Conservation (phyloP, 306 rosid genomes). For the Delonix regia region DNA sequence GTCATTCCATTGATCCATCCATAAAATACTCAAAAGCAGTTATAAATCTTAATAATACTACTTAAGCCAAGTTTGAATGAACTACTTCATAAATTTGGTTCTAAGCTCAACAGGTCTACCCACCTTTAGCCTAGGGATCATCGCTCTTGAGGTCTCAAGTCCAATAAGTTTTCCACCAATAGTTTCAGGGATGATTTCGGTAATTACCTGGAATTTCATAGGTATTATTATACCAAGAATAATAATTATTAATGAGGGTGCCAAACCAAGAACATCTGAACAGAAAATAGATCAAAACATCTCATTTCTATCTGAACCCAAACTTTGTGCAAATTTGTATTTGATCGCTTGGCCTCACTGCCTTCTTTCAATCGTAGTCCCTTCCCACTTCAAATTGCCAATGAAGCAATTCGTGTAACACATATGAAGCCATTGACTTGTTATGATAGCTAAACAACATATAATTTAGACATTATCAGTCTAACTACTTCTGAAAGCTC, state of each 20-base stretch:
- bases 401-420: slow-evolving; percentile 79
- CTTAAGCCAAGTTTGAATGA: no score
- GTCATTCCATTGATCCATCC: no score
- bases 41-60: no score
- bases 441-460: slow-evolving; percentile 27
- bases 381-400: slow-evolving; percentile 92
- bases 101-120: slow-evolving; percentile 23
- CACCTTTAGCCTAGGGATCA: slow-evolving; percentile 89
- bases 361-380: slow-evolving; percentile 98
- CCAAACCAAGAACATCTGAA: slow-evolving; percentile 12
- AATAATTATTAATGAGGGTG: background rate
- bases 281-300: slow-evolving; percentile 14
- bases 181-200: slow-evolving; percentile 80
- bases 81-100: slow-evolving; percentile 32
- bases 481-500: background rate
- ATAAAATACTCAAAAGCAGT: no score
- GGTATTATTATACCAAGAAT: slow-evolving; percentile 11
- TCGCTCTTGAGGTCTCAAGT: slow-evolving; percentile 88
- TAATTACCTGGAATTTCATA: slow-evolving; percentile 61
- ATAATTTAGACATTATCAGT: slow-evolving; percentile 11
- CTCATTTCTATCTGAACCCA: slow-evolving; percentile 34
- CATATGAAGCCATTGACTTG: slow-evolving; percentile 28
- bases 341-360: slow-evolving; percentile 94
- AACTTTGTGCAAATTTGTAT: slow-evolving; percentile 86
- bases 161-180: slow-evolving; percentile 88